These are phyloP conservation scores for Lolium multiflorum DNA, from an alignment of 176 grass and related monocot species.

Conservation along the genomic window DNA sequence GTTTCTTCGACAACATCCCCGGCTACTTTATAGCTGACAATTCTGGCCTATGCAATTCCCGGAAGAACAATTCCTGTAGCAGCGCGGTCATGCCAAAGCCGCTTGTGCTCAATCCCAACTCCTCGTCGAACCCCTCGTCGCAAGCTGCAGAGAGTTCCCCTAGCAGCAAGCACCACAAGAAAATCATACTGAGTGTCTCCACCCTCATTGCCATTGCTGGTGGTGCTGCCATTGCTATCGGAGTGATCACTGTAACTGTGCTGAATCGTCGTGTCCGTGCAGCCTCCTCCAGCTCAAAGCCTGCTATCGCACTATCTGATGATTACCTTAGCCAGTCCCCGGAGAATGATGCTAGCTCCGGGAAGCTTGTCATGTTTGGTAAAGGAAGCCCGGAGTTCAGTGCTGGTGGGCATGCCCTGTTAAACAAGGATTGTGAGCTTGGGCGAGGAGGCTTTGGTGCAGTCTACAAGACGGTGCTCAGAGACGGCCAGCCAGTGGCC, in stretches of 20 bases:
- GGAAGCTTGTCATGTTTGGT: constrained; percentile 97
- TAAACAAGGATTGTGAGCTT: constrained; percentile 97
- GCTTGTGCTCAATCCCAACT: constrained; percentile 93
- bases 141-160: constrained; percentile 39
- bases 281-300: constrained; percentile 45
- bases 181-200: constrained; percentile 94
- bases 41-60: constrained; percentile 65
- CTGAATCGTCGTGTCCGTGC: constrained; percentile 67
- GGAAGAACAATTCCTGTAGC: constrained; percentile 69
- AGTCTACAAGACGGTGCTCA: constrained; percentile 87
- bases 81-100: constrained; percentile 78
- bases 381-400: constrained; percentile 78
- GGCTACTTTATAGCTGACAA: constrained; percentile 65
- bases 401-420: constrained; percentile 74
- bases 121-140: constrained; percentile 59
- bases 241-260: constrained; percentile 80
- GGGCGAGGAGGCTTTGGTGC: constrained; percentile 94
- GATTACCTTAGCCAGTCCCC: constrained; percentile 83
- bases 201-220: constrained; percentile 87
- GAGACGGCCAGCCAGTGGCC: constrained; percentile 77
- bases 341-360: constrained; percentile 71
- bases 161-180: constrained; percentile 75
- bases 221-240: constrained; percentile 65
- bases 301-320: constrained; percentile 68
- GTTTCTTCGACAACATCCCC: constrained; percentile 76